A percentile compares a stretch with the other conserved stretches of the same genome.
phyloP scores from a whole-genome alignment of 2,329 filamentous ascomycete species.

The Thelonectria blattea region DNA sequence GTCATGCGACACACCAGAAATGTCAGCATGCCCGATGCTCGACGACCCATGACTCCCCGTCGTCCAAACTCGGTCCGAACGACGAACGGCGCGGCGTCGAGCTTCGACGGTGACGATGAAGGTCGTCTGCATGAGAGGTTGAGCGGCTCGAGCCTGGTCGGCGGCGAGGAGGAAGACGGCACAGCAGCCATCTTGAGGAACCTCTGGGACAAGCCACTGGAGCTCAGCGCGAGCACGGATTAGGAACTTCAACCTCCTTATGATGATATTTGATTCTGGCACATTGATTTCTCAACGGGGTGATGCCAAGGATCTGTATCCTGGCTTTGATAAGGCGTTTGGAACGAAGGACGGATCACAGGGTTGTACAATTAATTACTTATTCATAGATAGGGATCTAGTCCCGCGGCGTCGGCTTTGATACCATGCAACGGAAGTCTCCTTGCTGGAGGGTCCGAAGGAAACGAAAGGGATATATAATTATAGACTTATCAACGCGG shows the following conservation, averaged over 20 bases:
- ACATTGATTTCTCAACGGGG: neutral
- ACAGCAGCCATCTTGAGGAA: slow-evolving; percentile 60
- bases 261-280: neutral
- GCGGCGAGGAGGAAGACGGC: slow-evolving; percentile 57
- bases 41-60: slow-evolving; percentile 40
- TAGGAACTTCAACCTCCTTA: neutral
- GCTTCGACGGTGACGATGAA: slow-evolving; percentile 54
- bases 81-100: slow-evolving; percentile 50
- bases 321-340: slow-evolving; percentile 9
- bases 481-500: neutral
- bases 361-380: slow-evolving; percentile 11
- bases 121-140: slow-evolving; percentile 49
- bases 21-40: slow-evolving; percentile 46
- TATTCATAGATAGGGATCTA: slow-evolving; percentile 15
- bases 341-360: neutral
- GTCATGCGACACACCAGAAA: slow-evolving; percentile 47
- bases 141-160: slow-evolving; percentile 57
- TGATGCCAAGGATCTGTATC: neutral
- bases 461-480: neutral
- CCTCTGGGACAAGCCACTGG: slow-evolving; percentile 67
- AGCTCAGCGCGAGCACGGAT: slow-evolving; percentile 58
- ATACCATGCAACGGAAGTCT: neutral
- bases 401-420: slow-evolving; percentile 1
- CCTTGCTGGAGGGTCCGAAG: neutral
- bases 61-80: slow-evolving; percentile 46